These are phyloP conservation scores for Cercospora janseana DNA, from an alignment of 2,329 filamentous ascomycete species.

Conservation along the genomic window DNA sequence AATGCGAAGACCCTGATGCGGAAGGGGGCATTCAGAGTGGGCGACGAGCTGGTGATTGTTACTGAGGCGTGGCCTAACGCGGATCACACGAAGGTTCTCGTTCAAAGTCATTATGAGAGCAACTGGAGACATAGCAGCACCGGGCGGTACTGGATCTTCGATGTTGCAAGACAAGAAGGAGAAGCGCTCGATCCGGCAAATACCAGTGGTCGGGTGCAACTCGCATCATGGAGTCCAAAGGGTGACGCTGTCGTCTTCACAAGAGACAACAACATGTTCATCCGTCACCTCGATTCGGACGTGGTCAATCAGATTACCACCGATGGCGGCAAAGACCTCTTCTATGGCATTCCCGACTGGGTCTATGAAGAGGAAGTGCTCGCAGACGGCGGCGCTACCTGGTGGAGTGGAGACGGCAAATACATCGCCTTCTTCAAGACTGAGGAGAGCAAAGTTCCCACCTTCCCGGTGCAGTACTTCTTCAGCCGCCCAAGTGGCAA, in stretches of 20 bases:
- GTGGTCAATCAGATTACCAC: slow-evolving; percentile 71
- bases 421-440: slow-evolving; percentile 90
- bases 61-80: slow-evolving; percentile 70
- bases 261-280: slow-evolving; percentile 81
- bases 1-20: slow-evolving; percentile 74
- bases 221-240: slow-evolving; percentile 84
- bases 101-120: slow-evolving; percentile 68
- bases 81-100: slow-evolving; percentile 79
- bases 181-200: slow-evolving; percentile 73
- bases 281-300: slow-evolving; percentile 64
- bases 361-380: slow-evolving; percentile 92
- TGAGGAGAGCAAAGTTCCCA: slow-evolving; percentile 87
- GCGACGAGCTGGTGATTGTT: slow-evolving; percentile 56
- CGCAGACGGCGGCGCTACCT: slow-evolving; percentile 74
- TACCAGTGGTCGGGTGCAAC: slow-evolving; percentile 66
- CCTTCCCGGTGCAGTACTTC: slow-evolving; percentile 92
- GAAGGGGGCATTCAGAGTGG: slow-evolving; percentile 59
- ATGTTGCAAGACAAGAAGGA: slow-evolving; percentile 75
- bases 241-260: slow-evolving; percentile 90
- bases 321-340: slow-evolving; percentile 83
- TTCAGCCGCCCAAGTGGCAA: slow-evolving; percentile 79
- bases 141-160: slow-evolving; percentile 85
- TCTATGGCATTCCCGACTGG: slow-evolving; percentile 97
- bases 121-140: slow-evolving; percentile 91
- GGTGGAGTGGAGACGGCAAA: slow-evolving; percentile 91